phyloP scores from a whole-genome alignment of 2,329 filamentous ascomycete species.

The Fusarium verticillioides region DNA sequence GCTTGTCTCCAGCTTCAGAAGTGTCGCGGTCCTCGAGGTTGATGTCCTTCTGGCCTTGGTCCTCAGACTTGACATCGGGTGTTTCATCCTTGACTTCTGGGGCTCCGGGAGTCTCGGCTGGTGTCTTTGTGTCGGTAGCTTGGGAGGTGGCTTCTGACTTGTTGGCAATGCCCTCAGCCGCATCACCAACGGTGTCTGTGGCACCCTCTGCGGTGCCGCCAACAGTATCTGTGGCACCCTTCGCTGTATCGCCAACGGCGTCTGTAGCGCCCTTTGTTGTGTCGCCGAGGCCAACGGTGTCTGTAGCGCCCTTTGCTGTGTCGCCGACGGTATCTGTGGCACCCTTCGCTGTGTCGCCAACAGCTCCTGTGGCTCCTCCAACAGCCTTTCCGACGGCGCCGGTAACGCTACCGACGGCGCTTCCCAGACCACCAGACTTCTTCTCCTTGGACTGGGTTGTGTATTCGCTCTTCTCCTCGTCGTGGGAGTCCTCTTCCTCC shows the following conservation, averaged over 20 bases:
- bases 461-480: slow-evolving; percentile 52
- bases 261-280: not conserved
- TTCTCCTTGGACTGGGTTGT: slow-evolving; percentile 52
- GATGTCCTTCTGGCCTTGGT: slow-evolving; percentile 24
- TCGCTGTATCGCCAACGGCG: slow-evolving; percentile 13
- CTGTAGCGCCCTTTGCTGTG: not conserved
- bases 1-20: slow-evolving; percentile 30
- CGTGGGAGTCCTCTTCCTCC: slow-evolving; percentile 31
- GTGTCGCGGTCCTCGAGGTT: slow-evolving; percentile 34
- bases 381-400: slow-evolving; percentile 16
- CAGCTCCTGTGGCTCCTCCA: slow-evolving; percentile 13
- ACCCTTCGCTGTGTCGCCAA: slow-evolving; percentile 21
- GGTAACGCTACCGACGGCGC: slow-evolving; percentile 18
- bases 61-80: slow-evolving; percentile 20
- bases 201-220: slow-evolving; percentile 8
- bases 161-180: slow-evolving; percentile 36
- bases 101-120: slow-evolving; percentile 32
- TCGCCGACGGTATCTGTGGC: slow-evolving; percentile 13
- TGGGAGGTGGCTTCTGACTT: slow-evolving; percentile 30
- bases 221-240: slow-evolving; percentile 13
- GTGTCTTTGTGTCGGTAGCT: slow-evolving; percentile 28
- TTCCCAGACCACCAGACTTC: slow-evolving; percentile 45
- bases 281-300: slow-evolving; percentile 6
- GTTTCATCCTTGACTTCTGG: slow-evolving; percentile 20
- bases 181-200: slow-evolving; percentile 19